Evolutionary conservation across 768 basidiomycete genomes (phyloP).

Genomic region (Phanerochaete carnosa): DNA sequence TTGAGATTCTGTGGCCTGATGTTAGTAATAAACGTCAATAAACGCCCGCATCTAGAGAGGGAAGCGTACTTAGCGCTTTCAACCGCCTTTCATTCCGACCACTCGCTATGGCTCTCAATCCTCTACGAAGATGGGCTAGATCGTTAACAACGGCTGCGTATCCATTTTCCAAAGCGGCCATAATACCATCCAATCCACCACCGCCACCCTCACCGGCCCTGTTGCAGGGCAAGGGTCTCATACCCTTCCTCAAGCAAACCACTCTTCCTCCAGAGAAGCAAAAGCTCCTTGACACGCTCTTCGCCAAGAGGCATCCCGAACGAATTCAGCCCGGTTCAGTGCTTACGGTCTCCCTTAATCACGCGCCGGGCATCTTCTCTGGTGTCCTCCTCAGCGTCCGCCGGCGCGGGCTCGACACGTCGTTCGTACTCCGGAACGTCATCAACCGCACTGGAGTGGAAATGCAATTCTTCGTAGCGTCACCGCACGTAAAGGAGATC

Average conservation of each 20-base stretch:
- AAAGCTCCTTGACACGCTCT: constrained; percentile 61
- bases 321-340: constrained; percentile 84
- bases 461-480: constrained; percentile 85
- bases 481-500: constrained; percentile 86
- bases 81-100: neutral
- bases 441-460: constrained; percentile 91
- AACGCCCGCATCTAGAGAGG: neutral
- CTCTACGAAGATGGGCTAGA: constrained; percentile 36
- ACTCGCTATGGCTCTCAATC: constrained; percentile 32
- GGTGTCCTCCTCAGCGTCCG: constrained; percentile 85
- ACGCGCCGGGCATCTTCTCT: constrained; percentile 81
- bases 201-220: constrained; percentile 44
- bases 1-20: neutral
- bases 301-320: constrained; percentile 65
- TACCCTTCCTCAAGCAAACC: constrained; percentile 66
- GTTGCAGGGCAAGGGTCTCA: constrained; percentile 70
- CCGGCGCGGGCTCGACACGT: constrained; percentile 81
- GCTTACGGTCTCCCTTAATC: constrained; percentile 70
- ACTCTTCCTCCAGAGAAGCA: constrained; percentile 69
- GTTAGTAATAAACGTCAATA: neutral
- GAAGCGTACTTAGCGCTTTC: neutral
- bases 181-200: constrained; percentile 46
- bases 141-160: constrained; percentile 52
- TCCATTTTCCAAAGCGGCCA: constrained; percentile 71
- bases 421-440: constrained; percentile 87